phyloP scores from a whole-genome alignment of 2,329 filamentous ascomycete species.

The Talaromyces sp. region DNA sequence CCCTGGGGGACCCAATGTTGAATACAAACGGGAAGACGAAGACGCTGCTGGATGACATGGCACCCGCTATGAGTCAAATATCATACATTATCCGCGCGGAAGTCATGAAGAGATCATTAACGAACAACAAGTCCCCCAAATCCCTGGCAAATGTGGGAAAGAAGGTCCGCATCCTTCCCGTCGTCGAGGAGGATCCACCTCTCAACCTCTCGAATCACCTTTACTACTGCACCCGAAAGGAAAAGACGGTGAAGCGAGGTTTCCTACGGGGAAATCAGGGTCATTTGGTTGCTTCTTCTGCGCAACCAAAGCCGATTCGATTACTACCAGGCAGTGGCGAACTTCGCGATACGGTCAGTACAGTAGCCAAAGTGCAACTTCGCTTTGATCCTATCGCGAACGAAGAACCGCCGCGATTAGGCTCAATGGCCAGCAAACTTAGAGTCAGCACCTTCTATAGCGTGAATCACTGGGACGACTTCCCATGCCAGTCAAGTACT shows the following conservation, averaged over 20 bases:
- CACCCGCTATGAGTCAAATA: conserved; percentile 65
- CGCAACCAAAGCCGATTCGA: conserved; percentile 60
- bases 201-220: conserved; percentile 52
- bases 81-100: conserved; percentile 58
- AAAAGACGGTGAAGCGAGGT: conserved; percentile 64
- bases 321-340: conserved; percentile 48
- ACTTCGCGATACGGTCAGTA: conserved; percentile 49
- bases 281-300: conserved; percentile 58
- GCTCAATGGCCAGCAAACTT: conserved; percentile 56
- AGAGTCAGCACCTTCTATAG: conserved; percentile 62
- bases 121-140: conserved; percentile 40
- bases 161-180: conserved; percentile 63
- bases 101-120: conserved; percentile 44
- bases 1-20: conserved; percentile 61
- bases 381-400: conserved; percentile 63
- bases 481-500: conserved; percentile 50
- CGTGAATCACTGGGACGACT: conserved; percentile 52
- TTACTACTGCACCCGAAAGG: conserved; percentile 57
- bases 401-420: conserved; percentile 56
- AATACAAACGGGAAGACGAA: conserved; percentile 52
- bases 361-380: conserved; percentile 58
- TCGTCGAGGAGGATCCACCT: conserved; percentile 62
- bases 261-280: conserved; percentile 62
- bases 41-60: conserved; percentile 60
- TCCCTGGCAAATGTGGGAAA: conserved; percentile 55